Evolutionary conservation across 805 yeast species (phyloP).

Genomic region (Blastobotrys americana): DNA sequence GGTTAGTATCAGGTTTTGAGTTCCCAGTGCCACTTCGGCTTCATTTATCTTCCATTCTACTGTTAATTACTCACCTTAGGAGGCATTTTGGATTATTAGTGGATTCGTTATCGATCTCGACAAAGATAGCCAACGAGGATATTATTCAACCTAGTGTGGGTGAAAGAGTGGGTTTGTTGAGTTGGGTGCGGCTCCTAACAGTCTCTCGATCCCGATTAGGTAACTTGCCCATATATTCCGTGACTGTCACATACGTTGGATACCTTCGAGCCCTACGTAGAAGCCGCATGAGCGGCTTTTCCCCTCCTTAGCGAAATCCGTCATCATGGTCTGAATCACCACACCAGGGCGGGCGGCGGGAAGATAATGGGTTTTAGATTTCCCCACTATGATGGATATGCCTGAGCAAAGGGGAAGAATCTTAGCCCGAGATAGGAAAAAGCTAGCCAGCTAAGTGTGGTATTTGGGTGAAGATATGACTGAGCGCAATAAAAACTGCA

Average conservation of each 20-base stretch:
- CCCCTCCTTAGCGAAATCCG: no score
- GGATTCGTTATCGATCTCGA: background rate
- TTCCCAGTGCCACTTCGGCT: background rate
- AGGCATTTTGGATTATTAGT: slow-evolving; percentile 18
- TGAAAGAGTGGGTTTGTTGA: slow-evolving; percentile 2
- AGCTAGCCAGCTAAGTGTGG: no score
- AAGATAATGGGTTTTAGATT: no score
- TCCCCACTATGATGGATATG: no score
- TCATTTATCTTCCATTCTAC: background rate
- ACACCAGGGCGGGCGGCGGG: no score
- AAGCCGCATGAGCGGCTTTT: background rate
- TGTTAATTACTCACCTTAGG: slow-evolving; percentile 19
- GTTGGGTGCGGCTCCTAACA: slow-evolving; percentile 2
- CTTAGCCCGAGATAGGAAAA: no score
- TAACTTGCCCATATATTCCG: no score
- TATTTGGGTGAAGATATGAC: no score
- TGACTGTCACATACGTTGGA: background rate
- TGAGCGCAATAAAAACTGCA: no score
- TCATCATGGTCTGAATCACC: no score
- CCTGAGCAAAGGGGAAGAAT: no score
- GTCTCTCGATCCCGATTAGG: background rate
- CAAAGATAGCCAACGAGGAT: background rate
- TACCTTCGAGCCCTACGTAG: background rate
- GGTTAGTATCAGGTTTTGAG: slow-evolving; percentile 1
- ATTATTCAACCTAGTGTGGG: background rate